These are phyloP conservation scores for Colletotrichum eremochloae DNA, from an alignment of 2,329 filamentous ascomycete species.

Conservation along the genomic window DNA sequence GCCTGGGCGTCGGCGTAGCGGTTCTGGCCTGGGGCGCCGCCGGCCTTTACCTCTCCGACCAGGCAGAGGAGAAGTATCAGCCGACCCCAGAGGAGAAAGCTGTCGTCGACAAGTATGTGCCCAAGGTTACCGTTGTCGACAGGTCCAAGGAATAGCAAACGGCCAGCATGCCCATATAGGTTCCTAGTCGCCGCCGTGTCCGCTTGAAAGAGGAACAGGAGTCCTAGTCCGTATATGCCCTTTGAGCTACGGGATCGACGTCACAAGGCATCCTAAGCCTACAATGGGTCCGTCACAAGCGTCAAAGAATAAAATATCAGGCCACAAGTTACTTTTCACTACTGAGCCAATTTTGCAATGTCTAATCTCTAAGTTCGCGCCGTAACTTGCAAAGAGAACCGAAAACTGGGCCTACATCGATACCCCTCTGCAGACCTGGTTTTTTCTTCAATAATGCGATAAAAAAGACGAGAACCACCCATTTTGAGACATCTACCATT, in stretches of 20 bases:
- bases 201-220: neutral
- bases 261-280: neutral
- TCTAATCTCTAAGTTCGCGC: slow-evolving; percentile 31
- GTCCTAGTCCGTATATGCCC: slow-evolving; percentile 27
- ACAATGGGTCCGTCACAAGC: neutral
- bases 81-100: slow-evolving; percentile 81
- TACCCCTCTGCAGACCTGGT: slow-evolving; percentile 15
- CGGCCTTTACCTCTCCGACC: slow-evolving; percentile 81
- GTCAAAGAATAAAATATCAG: neutral
- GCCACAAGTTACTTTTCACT: slow-evolving; percentile 3
- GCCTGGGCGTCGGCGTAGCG: slow-evolving; percentile 78
- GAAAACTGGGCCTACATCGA: slow-evolving; percentile 6
- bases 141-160: slow-evolving; percentile 44
- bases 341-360: slow-evolving; percentile 30
- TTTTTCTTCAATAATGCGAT: slow-evolving; percentile 24
- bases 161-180: too few species aligned
- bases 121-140: slow-evolving; percentile 73
- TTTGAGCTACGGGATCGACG: neutral
- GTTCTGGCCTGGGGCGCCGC: slow-evolving; percentile 81
- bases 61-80: slow-evolving; percentile 78
- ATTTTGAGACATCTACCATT: slow-evolving; percentile 41
- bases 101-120: slow-evolving; percentile 71
- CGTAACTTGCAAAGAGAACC: slow-evolving; percentile 12
- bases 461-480: slow-evolving; percentile 32
- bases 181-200: slow-evolving; percentile 11